Evolutionary conservation across 2,329 filamentous ascomycete genomes (phyloP), one percentile per base, ranked within the genome.

Genomic region (Chrysoporthe deuterocubensis): DNA sequence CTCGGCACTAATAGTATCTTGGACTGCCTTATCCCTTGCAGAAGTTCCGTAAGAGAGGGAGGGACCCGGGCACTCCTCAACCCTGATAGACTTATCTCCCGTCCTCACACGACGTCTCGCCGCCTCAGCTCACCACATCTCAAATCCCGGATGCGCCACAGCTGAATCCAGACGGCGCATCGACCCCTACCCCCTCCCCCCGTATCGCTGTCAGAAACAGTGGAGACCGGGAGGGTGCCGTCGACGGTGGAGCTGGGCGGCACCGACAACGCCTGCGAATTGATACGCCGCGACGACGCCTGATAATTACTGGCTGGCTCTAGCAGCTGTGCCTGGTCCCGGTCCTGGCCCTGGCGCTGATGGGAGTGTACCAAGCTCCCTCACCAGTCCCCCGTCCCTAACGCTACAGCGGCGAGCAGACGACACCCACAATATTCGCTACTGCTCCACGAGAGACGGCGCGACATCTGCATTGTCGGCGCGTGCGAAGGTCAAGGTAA

Each of bases 261-360:
- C 50, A 54, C 50, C 50, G 50, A 54, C 50, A 26, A 54, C 50
- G 50, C 13, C 54, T 57, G 54, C 54, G 54, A 14, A 58, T 43
- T 43, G 63, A 58, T 54, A 62, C 66, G 32, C 52, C 46, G 57
- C 66, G 42, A 52, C 66, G 61, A 37, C 62, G 42, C 46, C 62
- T 57, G 50, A 64, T 56, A 26, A 26, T 26, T 26, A 26, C 26
- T 26, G 26, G 61, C 26, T 44, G 57, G 57, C 7, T 26, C 26
- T 1, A 14, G 44, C 11, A 4, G 8, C 44, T 46, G 44, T 7
- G 8, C 44, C 44, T n/a, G 34, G 54, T 56, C 52, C 52, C 37
- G 52, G 48, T 57, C 32, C 54, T 57, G 54, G 40, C 26, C 57
- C 57, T 42, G 57, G 57, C n/a, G 16, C 57, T 60, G 37, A 60